Percentiles rank a stretch among this genome's conserved stretches.
Evolutionary conservation across 2,329 filamentous ascomycete species (phyloP).

Genomic region (Lizonia empirigonia): DNA sequence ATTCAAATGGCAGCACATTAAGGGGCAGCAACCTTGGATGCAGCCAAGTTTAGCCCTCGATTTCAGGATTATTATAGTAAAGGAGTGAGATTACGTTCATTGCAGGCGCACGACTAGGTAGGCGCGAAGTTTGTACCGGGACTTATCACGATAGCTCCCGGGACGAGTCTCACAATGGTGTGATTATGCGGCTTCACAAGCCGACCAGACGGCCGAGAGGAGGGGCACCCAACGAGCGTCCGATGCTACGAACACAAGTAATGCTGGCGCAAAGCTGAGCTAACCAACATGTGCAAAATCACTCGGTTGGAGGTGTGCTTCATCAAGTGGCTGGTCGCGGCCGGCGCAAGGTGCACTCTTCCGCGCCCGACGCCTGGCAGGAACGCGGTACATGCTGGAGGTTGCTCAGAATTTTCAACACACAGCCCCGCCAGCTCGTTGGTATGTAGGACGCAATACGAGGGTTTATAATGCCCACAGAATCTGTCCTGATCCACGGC

Average conservation of each 20-base stretch:
- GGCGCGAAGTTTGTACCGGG: slow-evolving; percentile 6
- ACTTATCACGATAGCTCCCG: slow-evolving; percentile 9
- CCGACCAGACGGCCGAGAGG: neutral
- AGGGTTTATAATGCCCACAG: no score
- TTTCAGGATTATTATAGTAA: slow-evolving; percentile 9
- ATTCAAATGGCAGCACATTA: slow-evolving; percentile 1
- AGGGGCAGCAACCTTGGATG: slow-evolving; percentile 8
- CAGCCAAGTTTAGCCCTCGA: neutral
- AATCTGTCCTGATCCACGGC: no score
- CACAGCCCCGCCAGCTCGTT: neutral
- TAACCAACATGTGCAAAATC: neutral
- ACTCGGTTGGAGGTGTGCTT: neutral
- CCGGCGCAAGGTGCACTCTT: neutral
- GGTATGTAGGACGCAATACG: neutral
- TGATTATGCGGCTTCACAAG: slow-evolving; percentile 11
- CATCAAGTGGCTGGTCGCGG: slow-evolving; percentile 8
- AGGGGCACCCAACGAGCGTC: neutral
- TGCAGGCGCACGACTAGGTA: neutral
- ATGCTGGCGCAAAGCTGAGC: slow-evolving; percentile 1
- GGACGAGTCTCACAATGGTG: slow-evolving; percentile 10
- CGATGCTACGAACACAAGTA: neutral
- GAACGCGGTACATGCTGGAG: neutral
- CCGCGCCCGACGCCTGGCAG: neutral
- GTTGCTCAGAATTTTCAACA: slow-evolving; percentile 1
- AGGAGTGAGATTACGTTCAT: slow-evolving; percentile 10